A percentile compares a stretch with the other conserved stretches of the same genome.
Evolutionary conservation across 2,329 filamentous ascomycete genomes (phyloP).

Genomic region (Metarhizium guizhouense): DNA sequence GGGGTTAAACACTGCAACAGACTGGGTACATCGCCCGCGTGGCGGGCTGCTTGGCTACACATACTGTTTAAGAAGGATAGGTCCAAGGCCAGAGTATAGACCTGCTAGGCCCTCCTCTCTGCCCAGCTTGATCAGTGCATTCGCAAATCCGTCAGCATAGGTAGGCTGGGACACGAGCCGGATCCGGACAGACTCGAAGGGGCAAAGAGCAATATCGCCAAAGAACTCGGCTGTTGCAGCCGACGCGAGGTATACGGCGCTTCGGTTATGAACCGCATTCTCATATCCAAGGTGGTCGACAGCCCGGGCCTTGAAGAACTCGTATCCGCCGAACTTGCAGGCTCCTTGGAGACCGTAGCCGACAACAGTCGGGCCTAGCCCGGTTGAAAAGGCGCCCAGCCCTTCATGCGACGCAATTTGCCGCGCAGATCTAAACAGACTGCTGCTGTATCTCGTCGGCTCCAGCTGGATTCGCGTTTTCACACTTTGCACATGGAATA

Average conservation of each 20-base stretch:
- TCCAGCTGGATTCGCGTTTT: constrained; percentile 95
- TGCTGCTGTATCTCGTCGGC: constrained; percentile 78
- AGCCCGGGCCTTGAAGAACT: constrained; percentile 90
- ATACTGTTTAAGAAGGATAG: constrained; percentile 57
- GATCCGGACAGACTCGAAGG: constrained; percentile 87
- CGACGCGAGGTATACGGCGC: constrained; percentile 69
- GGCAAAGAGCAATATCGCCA: constrained; percentile 77
- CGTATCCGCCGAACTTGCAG: constrained; percentile 91
- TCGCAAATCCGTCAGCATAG: constrained; percentile 71
- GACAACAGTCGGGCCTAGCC: constrained; percentile 74
- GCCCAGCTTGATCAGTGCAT: constrained; percentile 74
- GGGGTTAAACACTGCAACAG: neutral
- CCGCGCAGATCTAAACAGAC: constrained; percentile 76
- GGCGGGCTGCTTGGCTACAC: constrained; percentile 9
- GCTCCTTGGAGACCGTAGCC: constrained; percentile 93
- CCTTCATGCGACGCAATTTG: constrained; percentile 80
- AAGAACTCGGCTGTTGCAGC: constrained; percentile 59
- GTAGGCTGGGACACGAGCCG: constrained; percentile 83
- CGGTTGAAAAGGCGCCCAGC: constrained; percentile 76
- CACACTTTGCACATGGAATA: constrained; percentile 48
- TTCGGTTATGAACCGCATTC: constrained; percentile 68
- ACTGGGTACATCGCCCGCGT: too few relatives aligned
- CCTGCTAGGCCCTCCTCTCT: constrained; percentile 75
- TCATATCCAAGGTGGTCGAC: constrained; percentile 75
- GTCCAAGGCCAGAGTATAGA: constrained; percentile 88